Percentiles rank a stretch among this genome's conserved stretches.
Evolutionary conservation across 2,329 filamentous ascomycete genomes (phyloP).

Genomic region (Venturia effusa): DNA sequence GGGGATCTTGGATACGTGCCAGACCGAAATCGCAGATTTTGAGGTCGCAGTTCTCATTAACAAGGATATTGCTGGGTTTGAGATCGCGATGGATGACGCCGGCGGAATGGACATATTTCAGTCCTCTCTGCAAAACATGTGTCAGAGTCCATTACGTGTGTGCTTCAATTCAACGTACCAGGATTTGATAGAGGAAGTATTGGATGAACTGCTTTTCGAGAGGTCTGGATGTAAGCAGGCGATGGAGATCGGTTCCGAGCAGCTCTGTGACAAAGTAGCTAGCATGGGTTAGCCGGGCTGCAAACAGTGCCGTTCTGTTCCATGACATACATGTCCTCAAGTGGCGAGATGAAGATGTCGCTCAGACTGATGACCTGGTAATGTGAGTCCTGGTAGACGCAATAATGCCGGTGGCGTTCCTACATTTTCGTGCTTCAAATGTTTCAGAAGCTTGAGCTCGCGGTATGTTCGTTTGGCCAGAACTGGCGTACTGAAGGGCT

Average conservation of each 20-base stretch:
- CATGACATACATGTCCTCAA: constrained; percentile 81
- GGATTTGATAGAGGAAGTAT: constrained; percentile 98
- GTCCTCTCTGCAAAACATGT: constrained; percentile 57
- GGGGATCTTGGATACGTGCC: constrained; percentile 93
- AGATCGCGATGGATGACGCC: constrained; percentile 95
- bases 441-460: constrained; percentile 94
- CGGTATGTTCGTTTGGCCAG: constrained; percentile 95
- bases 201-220: constrained; percentile 99
- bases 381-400: constrained; percentile 2
- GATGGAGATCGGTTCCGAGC: constrained; percentile 90
- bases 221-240: constrained; percentile 85
- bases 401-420: background rate
- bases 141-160: constrained; percentile 11
- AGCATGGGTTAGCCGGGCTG: constrained; percentile 43
- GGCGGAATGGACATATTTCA: constrained; percentile 98
- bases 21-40: constrained; percentile 99
- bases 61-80: constrained; percentile 97
- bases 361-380: constrained; percentile 82
- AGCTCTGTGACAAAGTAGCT: constrained; percentile 99
- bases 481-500: constrained; percentile 98
- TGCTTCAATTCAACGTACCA: constrained; percentile 48
- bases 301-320: background rate
- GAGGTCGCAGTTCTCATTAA: constrained; percentile 98
- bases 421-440: constrained; percentile 94
- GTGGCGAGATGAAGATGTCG: constrained; percentile 98